Conservation (phyloP, 2,329 filamentous ascomycete genomes). For the Xylogone sp. region DNA sequence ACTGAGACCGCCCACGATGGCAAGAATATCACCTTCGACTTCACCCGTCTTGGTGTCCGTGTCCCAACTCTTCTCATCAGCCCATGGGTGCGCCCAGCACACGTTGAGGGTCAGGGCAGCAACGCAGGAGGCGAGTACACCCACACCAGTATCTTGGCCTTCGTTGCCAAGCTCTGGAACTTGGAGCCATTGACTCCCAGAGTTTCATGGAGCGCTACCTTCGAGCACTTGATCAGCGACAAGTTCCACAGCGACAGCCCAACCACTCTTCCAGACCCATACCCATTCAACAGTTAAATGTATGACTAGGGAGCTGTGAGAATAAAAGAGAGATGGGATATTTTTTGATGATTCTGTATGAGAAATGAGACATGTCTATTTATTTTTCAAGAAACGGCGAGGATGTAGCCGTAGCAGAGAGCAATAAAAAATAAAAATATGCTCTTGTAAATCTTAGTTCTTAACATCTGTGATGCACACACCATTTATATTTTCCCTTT, state of each 20-base stretch:
- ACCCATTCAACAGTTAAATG: constrained; percentile 2
- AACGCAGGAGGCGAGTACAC: constrained; percentile 37
- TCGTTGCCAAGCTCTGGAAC: constrained; percentile 38
- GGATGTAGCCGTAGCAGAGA: no score
- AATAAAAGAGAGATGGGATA: not conserved
- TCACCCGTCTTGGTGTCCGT: constrained; percentile 38
- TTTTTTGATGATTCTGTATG: no score
- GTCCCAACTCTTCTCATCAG: constrained; percentile 39
- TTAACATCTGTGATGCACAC: no score
- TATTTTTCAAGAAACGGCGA: no score
- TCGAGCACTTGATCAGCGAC: constrained; percentile 23
- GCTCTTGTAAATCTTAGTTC: no score
- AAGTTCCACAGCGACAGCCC: constrained; percentile 18
- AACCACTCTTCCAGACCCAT: constrained; percentile 16
- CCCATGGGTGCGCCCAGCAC: constrained; percentile 37
- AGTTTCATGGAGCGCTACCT: constrained; percentile 17
- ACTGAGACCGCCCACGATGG: constrained; percentile 34
- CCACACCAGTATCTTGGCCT: constrained; percentile 39
- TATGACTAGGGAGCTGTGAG: not conserved
- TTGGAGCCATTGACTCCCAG: constrained; percentile 20
- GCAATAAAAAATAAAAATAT: no score
- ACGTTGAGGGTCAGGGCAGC: constrained; percentile 34
- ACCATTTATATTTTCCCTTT: no score
- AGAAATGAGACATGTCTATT: no score
- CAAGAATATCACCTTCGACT: constrained; percentile 32